Evolutionary conservation across 2,329 filamentous ascomycete species (phyloP).

Genomic region (Botrytis byssoidea): DNA sequence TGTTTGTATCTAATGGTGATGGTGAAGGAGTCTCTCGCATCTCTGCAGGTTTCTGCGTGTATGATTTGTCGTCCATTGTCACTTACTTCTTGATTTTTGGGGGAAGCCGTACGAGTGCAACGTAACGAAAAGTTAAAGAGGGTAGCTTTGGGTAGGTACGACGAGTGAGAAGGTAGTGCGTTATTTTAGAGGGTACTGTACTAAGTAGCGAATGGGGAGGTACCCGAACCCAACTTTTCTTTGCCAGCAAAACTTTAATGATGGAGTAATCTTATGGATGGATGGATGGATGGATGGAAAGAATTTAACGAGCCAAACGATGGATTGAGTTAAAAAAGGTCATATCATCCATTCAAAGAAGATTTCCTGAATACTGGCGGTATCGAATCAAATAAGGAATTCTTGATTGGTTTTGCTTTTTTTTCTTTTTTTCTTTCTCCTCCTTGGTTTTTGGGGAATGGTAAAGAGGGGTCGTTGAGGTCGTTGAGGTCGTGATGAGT

Average conservation of each 20-base stretch:
- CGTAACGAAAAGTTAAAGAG: slow-evolving; percentile 19
- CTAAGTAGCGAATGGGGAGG: slow-evolving; percentile 11
- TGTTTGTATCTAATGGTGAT: slow-evolving; percentile 12
- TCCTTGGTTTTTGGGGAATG: not conserved
- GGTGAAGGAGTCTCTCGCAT: slow-evolving; percentile 16
- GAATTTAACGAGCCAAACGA: not conserved
- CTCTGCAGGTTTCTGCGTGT: slow-evolving; percentile 7
- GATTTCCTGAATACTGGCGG: not conserved
- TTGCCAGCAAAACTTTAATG: slow-evolving; percentile 15
- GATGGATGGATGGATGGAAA: not conserved
- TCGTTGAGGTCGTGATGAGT: not conserved
- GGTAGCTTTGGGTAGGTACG: slow-evolving; percentile 18
- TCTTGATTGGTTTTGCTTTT: not conserved
- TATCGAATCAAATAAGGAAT: not conserved
- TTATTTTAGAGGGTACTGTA: slow-evolving; percentile 3
- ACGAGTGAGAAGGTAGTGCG: slow-evolving; percentile 11
- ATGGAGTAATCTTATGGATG: not conserved
- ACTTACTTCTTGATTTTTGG: slow-evolving; percentile 12
- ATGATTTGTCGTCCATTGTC: slow-evolving; percentile 18
- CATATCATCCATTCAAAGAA: not conserved
- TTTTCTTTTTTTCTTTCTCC: not conserved
- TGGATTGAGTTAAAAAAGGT: not conserved
- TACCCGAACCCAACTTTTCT: slow-evolving; percentile 8
- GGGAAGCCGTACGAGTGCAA: slow-evolving; percentile 2
- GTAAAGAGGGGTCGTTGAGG: not conserved